Evolutionary conservation across 768 basidiomycete species (phyloP), one percentile per base, ranked within the genome.

Genomic region (Boletellus ananas): DNA sequence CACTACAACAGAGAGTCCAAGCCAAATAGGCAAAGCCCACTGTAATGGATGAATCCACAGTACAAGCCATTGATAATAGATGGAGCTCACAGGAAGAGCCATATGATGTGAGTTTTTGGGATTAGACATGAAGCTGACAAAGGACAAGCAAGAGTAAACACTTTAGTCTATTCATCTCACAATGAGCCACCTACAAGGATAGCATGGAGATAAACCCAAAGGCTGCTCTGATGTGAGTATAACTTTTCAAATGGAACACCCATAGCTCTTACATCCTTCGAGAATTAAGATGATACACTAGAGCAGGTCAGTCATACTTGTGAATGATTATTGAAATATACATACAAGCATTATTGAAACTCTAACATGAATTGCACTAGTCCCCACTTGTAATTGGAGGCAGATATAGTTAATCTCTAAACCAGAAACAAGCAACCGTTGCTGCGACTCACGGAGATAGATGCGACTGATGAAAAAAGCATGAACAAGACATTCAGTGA

Each of bases 401-500:
- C 18, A 38, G 12, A 3, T 6, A 16, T 36, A 23, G 12, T 49
- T n/a, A 33, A 11, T 11, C 1, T 1, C 13, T 11, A 18, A 7
- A 38, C 17, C 6, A 6, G 3, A 1, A 16, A 38, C 12, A 14
- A 36, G 31, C 3, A 35, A 44, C 11, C 1, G 3, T 1, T 21
- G 2, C 11, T 14, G 6, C 11, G 5, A 45, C 63, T 55, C n/a
- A 66, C 63, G 51, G 6, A 61, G 41, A 14, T 61, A 57, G 34
- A 65, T 55, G 4, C 59, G 56, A 45, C 49, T 58, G 9, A 59
- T 53, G 14, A 65, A 66, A 29, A 49, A 55, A 31, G 40, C 52
- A 45, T 65, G 63, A 13, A 66, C 57, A 49, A 65, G 50, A 45
- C 53, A 61, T 20, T 33, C 59, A 42, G 61, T 59, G 6, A 12